Evolutionary conservation across 2,329 filamentous ascomycete genomes (phyloP).

Genomic region (Tolypocladium paradoxum): DNA sequence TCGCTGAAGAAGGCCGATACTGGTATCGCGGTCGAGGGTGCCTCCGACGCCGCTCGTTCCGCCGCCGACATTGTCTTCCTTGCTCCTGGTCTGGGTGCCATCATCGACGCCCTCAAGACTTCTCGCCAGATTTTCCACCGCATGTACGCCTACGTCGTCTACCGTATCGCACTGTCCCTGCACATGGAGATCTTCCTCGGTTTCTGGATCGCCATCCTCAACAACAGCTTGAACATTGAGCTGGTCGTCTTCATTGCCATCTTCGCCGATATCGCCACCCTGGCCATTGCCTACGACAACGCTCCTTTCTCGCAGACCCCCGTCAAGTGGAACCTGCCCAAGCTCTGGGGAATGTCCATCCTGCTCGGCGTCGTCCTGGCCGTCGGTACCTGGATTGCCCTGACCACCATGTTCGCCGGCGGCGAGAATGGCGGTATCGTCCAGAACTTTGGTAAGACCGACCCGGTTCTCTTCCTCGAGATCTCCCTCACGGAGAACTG

Average conservation of each 20-base stretch:
- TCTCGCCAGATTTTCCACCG: constrained; percentile 93
- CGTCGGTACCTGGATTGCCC: constrained; percentile 76
- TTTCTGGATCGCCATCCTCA: constrained; percentile 83
- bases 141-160: constrained; percentile 94
- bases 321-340: constrained; percentile 91
- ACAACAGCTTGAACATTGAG: constrained; percentile 74
- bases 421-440: constrained; percentile 70
- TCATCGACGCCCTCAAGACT: constrained; percentile 87
- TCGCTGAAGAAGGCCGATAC: constrained; percentile 94
- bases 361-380: constrained; percentile 73
- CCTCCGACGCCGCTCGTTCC: constrained; percentile 81
- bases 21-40: constrained; percentile 88
- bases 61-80: constrained; percentile 92
- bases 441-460: constrained; percentile 75
- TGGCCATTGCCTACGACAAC: constrained; percentile 90
- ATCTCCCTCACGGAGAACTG: constrained; percentile 89
- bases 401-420: constrained; percentile 70
- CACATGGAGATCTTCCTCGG: constrained; percentile 88
- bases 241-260: constrained; percentile 91
- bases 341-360: constrained; percentile 88
- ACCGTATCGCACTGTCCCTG: constrained; percentile 85
- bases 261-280: constrained; percentile 83
- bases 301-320: constrained; percentile 76
- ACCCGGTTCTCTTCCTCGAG: constrained; percentile 79
- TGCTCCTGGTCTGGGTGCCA: constrained; percentile 79